Conservation (phyloP, 164 flowering plant genomes). For the Vitis rotundifolia region DNA sequence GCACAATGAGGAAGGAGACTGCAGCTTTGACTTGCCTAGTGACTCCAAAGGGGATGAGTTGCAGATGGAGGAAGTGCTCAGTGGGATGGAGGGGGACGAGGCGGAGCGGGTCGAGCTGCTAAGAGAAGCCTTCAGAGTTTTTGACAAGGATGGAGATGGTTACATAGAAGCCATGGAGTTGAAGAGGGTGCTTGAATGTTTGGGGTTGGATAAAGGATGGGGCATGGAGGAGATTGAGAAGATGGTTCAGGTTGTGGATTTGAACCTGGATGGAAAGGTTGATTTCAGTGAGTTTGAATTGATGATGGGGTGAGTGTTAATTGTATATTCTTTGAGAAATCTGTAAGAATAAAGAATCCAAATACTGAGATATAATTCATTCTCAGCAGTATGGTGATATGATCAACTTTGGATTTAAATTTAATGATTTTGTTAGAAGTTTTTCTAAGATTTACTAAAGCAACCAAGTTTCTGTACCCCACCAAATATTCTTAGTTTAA, state of each 20-base stretch:
- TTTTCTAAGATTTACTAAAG: no score
- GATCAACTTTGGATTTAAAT: neutral
- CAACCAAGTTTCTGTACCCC: no score
- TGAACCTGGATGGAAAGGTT: slow-evolving; percentile 62
- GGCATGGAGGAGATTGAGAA: slow-evolving; percentile 44
- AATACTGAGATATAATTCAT: no score
- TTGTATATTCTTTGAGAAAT: neutral
- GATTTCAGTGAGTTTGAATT: slow-evolving; percentile 60
- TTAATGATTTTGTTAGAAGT: neutral
- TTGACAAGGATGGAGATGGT: slow-evolving; percentile 66
- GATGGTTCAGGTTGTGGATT: slow-evolving; percentile 57
- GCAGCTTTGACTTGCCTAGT: slow-evolving; percentile 1
- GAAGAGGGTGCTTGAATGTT: slow-evolving; percentile 51
- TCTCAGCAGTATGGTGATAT: neutral
- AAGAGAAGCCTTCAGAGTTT: slow-evolving; percentile 52
- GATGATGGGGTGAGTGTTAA: slow-evolving; percentile 37
- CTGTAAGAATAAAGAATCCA: no score
- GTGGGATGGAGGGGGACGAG: slow-evolving; percentile 26
- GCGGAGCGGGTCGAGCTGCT: slow-evolving; percentile 25
- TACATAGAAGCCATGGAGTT: slow-evolving; percentile 54
- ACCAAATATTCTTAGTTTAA: no score
- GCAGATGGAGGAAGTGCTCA: slow-evolving; percentile 23
- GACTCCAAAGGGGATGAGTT: slow-evolving; percentile 17
- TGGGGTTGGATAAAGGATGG: slow-evolving; percentile 59
- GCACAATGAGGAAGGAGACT: slow-evolving; percentile 3